Evolutionary conservation across 495 filamentous ascomycete genomes (phyloP).

Genomic region (Cetradonia linearis): DNA sequence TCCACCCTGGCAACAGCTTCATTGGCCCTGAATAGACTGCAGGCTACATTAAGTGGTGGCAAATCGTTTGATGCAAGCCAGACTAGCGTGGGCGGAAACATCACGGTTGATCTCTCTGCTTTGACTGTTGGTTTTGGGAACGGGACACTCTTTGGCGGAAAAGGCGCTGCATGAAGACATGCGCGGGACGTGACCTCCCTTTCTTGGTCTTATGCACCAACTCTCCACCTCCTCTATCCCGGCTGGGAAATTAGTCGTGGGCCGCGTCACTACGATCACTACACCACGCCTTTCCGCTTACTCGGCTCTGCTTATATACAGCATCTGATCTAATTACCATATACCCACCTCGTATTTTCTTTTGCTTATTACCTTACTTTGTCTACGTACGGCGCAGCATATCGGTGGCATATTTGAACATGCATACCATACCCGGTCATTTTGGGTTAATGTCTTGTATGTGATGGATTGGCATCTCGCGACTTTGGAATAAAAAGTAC

Average conservation of each 20-base stretch:
- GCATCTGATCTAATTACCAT: not conserved
- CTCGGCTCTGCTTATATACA: not conserved
- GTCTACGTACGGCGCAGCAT: slow-evolving; percentile 8
- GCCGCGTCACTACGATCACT: not conserved
- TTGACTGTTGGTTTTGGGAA: slow-evolving; percentile 36
- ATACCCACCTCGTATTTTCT: slow-evolving; percentile 3
- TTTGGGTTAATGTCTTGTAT: slow-evolving; percentile 16
- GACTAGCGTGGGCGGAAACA: slow-evolving; percentile 24
- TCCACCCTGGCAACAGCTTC: slow-evolving; percentile 32
- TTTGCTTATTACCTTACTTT: not conserved
- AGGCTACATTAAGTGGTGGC: slow-evolving; percentile 29
- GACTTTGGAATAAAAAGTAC: slow-evolving; percentile 1
- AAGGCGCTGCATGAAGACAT: slow-evolving; percentile 4
- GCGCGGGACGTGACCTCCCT: not conserved
- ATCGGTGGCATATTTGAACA: not conserved
- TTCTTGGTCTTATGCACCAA: not conserved
- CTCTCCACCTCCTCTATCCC: not conserved
- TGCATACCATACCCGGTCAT: not conserved
- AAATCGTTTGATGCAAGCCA: slow-evolving; percentile 17
- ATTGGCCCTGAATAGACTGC: slow-evolving; percentile 31
- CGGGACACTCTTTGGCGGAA: slow-evolving; percentile 35
- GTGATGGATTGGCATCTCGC: slow-evolving; percentile 5
- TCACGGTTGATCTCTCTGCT: slow-evolving; percentile 36
- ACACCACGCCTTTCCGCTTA: not conserved
- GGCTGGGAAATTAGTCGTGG: not conserved